Percentiles rank a stretch among this genome's conserved stretches.
Conservation (phyloP, 441 rosid species). For the Euphorbia celastroides region DNA sequence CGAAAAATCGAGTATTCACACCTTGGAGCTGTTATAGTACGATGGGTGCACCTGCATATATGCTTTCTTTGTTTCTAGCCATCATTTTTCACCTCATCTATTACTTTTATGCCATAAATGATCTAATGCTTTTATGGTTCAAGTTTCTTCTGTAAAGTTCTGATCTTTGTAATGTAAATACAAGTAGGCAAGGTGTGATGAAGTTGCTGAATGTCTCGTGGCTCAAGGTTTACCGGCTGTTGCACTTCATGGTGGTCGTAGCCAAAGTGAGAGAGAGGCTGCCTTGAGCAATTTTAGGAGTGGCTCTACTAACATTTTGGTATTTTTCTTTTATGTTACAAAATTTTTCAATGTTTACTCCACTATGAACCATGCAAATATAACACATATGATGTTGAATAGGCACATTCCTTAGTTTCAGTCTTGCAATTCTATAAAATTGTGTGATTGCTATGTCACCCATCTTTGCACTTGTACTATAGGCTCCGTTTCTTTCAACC, state of each 20-base stretch:
- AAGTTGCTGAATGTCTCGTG: constrained; percentile 36
- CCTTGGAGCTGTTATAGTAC: background rate
- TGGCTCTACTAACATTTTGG: constrained; percentile 34
- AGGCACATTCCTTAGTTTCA: background rate
- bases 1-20: too few relatives aligned
- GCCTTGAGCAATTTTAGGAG: constrained; percentile 36
- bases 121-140: background rate
- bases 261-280: constrained; percentile 40
- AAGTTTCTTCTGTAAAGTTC: background rate
- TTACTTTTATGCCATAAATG: too few relatives aligned
- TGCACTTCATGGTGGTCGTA: constrained; percentile 40
- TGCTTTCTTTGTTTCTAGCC: background rate
- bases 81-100: too few relatives aligned
- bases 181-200: constrained; percentile 33
- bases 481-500: too few relatives aligned
- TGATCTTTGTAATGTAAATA: constrained; percentile 10
- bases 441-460: background rate
- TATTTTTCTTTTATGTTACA: background rate
- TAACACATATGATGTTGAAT: background rate
- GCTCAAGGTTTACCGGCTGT: constrained; percentile 35
- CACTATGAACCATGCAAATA: background rate
- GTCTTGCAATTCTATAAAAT: background rate
- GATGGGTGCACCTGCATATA: background rate
- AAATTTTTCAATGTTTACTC: background rate
- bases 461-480: background rate